phyloP scores from a whole-genome alignment of 345 rosid genomes.

The Eucalyptus rudis region DNA sequence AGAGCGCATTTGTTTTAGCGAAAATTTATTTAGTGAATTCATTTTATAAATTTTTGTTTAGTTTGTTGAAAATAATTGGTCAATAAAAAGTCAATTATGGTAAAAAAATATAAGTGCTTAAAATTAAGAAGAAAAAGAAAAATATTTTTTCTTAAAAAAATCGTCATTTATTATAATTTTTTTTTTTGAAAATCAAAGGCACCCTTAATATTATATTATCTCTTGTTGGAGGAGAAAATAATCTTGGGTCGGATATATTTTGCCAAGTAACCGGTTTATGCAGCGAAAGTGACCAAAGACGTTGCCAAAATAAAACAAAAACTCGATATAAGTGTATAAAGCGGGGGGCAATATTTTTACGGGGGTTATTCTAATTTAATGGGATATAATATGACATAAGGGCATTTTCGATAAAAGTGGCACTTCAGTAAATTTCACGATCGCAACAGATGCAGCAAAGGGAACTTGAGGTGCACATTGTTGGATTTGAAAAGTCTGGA shows the following conservation, averaged over 20 bases:
- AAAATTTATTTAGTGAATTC: background rate
- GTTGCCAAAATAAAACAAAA: background rate
- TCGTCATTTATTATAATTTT: accelerated
- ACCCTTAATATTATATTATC: background rate
- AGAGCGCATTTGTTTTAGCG: background rate
- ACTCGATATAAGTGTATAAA: background rate
- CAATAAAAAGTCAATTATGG: background rate
- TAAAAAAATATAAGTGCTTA: background rate
- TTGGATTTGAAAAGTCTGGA: background rate
- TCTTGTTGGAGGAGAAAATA: background rate
- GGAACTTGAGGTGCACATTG: background rate
- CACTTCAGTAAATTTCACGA: too few species aligned
- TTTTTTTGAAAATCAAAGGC: background rate
- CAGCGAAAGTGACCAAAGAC: background rate
- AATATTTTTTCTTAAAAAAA: too few species aligned
- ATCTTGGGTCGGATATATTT: background rate
- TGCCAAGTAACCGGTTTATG: background rate
- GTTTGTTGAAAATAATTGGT: background rate
- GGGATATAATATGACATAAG: background rate
- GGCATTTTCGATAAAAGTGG: background rate
- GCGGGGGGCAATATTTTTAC: background rate
- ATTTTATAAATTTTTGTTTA: accelerated
- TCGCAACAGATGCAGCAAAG: too few species aligned
- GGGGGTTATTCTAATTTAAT: background rate
- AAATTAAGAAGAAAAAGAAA: background rate